These are phyloP conservation scores for Favolaschia claudopus DNA, from an alignment of 768 basidiomycete genomes.

Conservation along the genomic window DNA sequence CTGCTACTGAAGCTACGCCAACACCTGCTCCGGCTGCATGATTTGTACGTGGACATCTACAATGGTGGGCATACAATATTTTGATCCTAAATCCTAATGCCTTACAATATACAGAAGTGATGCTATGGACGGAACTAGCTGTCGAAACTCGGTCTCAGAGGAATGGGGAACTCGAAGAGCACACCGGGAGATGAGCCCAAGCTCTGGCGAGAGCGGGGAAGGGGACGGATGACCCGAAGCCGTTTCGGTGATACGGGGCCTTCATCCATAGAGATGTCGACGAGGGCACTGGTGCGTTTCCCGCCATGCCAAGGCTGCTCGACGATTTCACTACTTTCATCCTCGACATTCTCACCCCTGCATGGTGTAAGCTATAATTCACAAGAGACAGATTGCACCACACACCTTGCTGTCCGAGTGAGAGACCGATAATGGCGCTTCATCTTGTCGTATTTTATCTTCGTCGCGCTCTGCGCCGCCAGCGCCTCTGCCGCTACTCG, in stretches of 20 bases:
- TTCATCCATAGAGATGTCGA: constrained; percentile 10
- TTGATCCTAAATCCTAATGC: too few species aligned
- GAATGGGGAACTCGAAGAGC: too few species aligned
- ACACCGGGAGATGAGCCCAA: background rate
- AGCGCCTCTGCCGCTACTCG: constrained; percentile 35
- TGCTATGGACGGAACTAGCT: too few species aligned
- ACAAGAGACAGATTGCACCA: too few species aligned
- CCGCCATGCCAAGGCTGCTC: background rate
- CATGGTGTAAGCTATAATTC: too few species aligned
- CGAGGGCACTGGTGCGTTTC: constrained; percentile 15
- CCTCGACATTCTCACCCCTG: background rate
- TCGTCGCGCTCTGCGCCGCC: constrained; percentile 31
- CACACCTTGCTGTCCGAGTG: constrained; percentile 17
- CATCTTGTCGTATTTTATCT: constrained; percentile 30
- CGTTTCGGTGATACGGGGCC: constrained; percentile 17
- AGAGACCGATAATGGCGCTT: constrained; percentile 24
- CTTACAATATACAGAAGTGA: too few species aligned
- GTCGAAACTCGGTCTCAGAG: too few species aligned
- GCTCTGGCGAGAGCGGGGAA: constrained; percentile 16
- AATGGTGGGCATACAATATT: too few species aligned
- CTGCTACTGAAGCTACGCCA: too few species aligned
- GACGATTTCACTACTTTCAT: background rate
- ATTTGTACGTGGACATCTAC: too few species aligned
- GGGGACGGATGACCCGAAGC: constrained; percentile 22
- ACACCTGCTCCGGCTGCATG: too few species aligned